Conservation (phyloP, 345 rosid species). For the Raphanus raphanistrum region DNA sequence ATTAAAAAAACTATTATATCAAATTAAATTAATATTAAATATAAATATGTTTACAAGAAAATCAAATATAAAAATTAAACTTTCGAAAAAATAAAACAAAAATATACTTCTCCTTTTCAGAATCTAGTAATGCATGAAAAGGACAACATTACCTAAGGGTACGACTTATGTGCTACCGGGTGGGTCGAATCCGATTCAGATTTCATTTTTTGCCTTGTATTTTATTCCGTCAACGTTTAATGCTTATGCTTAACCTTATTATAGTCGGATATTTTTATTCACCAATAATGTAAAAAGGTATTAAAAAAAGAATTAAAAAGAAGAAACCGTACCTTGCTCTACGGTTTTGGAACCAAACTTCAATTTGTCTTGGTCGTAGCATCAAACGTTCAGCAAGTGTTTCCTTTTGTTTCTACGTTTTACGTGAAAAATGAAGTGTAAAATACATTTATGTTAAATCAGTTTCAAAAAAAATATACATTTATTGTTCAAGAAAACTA, state of each 20-base stretch:
- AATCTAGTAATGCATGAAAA: conserved; percentile 29
- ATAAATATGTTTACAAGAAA: too few relatives aligned
- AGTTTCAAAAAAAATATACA: too few relatives aligned
- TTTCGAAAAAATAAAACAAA: too few relatives aligned
- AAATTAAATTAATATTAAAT: too few relatives aligned
- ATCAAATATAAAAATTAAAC: too few relatives aligned
- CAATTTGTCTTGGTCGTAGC: conserved; percentile 87
- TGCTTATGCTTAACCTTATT: conserved; percentile 23
- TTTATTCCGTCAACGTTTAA: conserved; percentile 43
- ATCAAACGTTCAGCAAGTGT: conserved; percentile 73
- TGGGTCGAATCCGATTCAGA: conserved; percentile 43
- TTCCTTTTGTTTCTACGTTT: conserved; percentile 86
- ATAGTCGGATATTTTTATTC: conserved; percentile 20
- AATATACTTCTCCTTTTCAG: too few relatives aligned
- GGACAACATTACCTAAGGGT: conserved; percentile 36
- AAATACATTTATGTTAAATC: neutral
- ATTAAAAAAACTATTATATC: too few relatives aligned
- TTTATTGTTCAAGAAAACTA: neutral
- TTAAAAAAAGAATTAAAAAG: neutral
- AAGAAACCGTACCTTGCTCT: conserved; percentile 81
- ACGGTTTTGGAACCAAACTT: conserved; percentile 99
- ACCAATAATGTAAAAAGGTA: conserved; percentile 8
- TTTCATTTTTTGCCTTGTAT: conserved; percentile 20
- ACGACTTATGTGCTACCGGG: conserved; percentile 42
- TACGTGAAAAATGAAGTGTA: neutral